Conservation (phyloP, 2,329 filamentous ascomycete genomes). For the Cylindrodendrum hubeiense region DNA sequence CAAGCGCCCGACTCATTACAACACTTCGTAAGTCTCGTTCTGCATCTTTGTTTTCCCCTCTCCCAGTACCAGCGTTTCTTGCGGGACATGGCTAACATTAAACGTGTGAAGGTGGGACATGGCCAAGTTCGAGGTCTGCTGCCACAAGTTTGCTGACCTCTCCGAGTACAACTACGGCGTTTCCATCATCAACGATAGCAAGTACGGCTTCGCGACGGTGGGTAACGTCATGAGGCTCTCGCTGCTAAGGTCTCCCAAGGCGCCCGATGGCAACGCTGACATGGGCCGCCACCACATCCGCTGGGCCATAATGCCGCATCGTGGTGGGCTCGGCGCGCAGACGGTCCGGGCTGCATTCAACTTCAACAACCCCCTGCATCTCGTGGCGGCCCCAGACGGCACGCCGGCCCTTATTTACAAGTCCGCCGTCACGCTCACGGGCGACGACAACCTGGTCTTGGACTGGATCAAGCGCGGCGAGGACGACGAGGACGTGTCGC, state of each 20-base stretch:
- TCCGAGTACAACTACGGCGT: constrained; percentile 91
- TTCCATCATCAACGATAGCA: constrained; percentile 93
- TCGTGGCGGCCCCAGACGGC: constrained; percentile 41
- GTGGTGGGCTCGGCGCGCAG: constrained; percentile 75
- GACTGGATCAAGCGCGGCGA: constrained; percentile 96
- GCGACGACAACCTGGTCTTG: constrained; percentile 75
- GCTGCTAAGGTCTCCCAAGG: constrained; percentile 90
- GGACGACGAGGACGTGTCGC: constrained; percentile 81
- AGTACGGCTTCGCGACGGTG: constrained; percentile 95
- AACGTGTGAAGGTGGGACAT: constrained; percentile 81
- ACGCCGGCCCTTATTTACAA: constrained; percentile 42
- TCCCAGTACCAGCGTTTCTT: background rate
- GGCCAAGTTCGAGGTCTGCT: constrained; percentile 98
- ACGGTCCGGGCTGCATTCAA: constrained; percentile 89
- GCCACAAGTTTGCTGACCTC: constrained; percentile 93
- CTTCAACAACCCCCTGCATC: constrained; percentile 84
- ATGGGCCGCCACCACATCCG: constrained; percentile 91
- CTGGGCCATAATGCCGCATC: constrained; percentile 93
- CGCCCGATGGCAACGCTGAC: constrained; percentile 92
- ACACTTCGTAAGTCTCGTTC: constrained; percentile 65
- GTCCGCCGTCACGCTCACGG: constrained; percentile 72
- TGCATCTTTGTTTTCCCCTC: background rate
- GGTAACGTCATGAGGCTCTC: constrained; percentile 92
- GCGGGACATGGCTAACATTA: background rate
- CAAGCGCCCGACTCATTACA: constrained; percentile 94